Conservation (phyloP, 192 early-diverging fungal species). For the Cladochytrium replicatum region DNA sequence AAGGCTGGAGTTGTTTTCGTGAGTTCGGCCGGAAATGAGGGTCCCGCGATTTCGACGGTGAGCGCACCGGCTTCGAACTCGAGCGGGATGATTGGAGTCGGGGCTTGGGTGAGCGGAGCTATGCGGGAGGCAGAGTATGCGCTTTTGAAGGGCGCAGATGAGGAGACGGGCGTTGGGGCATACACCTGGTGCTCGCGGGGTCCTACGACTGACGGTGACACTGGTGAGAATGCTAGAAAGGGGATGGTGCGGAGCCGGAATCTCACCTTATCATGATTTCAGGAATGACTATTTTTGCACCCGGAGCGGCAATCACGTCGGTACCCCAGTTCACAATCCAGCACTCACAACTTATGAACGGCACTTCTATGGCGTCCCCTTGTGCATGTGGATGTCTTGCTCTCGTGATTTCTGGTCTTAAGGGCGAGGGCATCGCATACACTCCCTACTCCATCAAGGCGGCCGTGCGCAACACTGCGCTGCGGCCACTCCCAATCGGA, state of each 20-base stretch:
- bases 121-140: slow-evolving; percentile 85
- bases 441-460: slow-evolving; percentile 78
- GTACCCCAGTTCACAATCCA: slow-evolving; percentile 72
- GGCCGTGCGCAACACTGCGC: slow-evolving; percentile 60
- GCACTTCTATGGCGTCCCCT: slow-evolving; percentile 90
- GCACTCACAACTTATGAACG: slow-evolving; percentile 72
- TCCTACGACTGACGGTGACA: slow-evolving; percentile 73
- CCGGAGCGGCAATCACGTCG: slow-evolving; percentile 86
- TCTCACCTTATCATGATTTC: background rate
- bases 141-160: slow-evolving; percentile 65
- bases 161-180: slow-evolving; percentile 34
- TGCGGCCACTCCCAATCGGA: too few species aligned
- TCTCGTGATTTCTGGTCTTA: slow-evolving; percentile 71
- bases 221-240: slow-evolving; percentile 36
- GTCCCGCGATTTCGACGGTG: slow-evolving; percentile 75
- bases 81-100: slow-evolving; percentile 75
- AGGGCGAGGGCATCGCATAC: slow-evolving; percentile 50
- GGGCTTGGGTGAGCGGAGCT: slow-evolving; percentile 74
- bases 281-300: slow-evolving; percentile 34
- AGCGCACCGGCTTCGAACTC: slow-evolving; percentile 61
- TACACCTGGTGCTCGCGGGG: slow-evolving; percentile 89
- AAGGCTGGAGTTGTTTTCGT: slow-evolving; percentile 78
- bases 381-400: slow-evolving; percentile 82
- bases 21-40: slow-evolving; percentile 82
- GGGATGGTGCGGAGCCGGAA: background rate